These are phyloP conservation scores for Boletus reticuloceps DNA, from an alignment of 768 basidiomycete genomes.

Conservation along the genomic window DNA sequence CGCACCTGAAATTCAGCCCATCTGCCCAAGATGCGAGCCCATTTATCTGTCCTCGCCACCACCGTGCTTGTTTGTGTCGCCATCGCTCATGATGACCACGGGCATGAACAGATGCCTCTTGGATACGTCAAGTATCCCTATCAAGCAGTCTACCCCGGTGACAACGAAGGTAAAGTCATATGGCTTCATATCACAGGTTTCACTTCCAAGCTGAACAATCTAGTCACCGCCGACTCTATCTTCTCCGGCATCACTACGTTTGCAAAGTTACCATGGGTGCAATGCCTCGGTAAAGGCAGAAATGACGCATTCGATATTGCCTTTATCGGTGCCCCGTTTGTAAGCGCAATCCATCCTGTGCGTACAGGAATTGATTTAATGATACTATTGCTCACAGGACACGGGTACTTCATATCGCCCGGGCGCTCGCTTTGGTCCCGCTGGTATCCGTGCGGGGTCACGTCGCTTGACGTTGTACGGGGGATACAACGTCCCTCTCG, in stretches of 20 bases:
- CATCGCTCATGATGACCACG: slow-evolving; percentile 39
- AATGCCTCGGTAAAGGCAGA: slow-evolving; percentile 67
- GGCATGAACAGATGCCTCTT: slow-evolving; percentile 58
- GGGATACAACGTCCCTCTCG: slow-evolving; percentile 75
- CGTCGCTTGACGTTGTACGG: slow-evolving; percentile 73
- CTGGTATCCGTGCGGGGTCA: slow-evolving; percentile 77
- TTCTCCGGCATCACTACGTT: slow-evolving; percentile 86
- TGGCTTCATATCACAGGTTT: background rate
- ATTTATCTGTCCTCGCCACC: slow-evolving; percentile 24
- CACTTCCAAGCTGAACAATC: background rate
- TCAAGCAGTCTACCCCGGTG: slow-evolving; percentile 52
- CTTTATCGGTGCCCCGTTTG: slow-evolving; percentile 77
- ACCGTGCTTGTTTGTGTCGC: slow-evolving; percentile 26
- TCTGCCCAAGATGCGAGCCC: slow-evolving; percentile 21
- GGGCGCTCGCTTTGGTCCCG: slow-evolving; percentile 84
- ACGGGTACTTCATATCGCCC: slow-evolving; percentile 77
- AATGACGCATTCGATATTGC: slow-evolving; percentile 72
- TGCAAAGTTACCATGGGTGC: slow-evolving; percentile 82
- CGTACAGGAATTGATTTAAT: background rate
- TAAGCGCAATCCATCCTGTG: slow-evolving; percentile 33
- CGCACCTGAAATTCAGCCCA: background rate
- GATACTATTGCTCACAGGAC: slow-evolving; percentile 39
- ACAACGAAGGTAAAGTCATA: slow-evolving; percentile 49
- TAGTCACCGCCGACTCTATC: slow-evolving; percentile 73
- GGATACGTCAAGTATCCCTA: slow-evolving; percentile 67